Conservation (phyloP, 2,329 filamentous ascomycete genomes). For the Pseudocercospora macadamiae region DNA sequence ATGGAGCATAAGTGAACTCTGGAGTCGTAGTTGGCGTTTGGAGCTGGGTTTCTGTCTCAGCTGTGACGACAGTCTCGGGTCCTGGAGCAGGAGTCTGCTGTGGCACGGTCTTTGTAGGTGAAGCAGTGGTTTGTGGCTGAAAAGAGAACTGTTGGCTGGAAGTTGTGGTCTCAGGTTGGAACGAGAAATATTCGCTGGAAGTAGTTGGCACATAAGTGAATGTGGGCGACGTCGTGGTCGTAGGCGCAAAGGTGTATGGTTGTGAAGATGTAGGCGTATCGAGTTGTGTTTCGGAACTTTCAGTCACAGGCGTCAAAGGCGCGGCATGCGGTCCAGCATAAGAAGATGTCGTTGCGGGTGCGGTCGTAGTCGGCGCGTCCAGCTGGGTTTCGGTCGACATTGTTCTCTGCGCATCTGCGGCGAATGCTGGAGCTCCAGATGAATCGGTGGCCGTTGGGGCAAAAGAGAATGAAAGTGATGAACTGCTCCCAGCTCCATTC, state of each 20-base stretch:
- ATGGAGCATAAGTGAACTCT: constrained; percentile 13
- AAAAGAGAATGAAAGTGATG: neutral
- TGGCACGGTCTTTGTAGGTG: neutral
- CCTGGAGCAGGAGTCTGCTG: neutral
- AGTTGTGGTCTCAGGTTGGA: neutral
- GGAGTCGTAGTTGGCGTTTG: neutral
- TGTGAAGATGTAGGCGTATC: constrained; percentile 7
- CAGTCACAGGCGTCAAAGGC: constrained; percentile 7
- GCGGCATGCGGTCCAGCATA: neutral
- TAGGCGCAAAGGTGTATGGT: neutral
- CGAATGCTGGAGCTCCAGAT: neutral
- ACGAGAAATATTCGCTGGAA: constrained; percentile 2
- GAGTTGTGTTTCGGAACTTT: constrained; percentile 6
- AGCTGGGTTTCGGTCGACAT: neutral
- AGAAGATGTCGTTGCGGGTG: neutral
- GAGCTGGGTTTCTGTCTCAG: neutral
- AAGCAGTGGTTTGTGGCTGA: too few relatives aligned
- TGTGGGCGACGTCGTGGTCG: neutral
- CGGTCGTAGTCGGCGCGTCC: neutral
- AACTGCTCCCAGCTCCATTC: neutral
- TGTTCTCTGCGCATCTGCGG: neutral
- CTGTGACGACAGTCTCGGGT: neutral
- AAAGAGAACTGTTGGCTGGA: neutral
- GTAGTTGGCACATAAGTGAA: constrained; percentile 7
- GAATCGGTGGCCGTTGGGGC: neutral